These are phyloP conservation scores for Biscutella laevigata DNA, from an alignment of 441 rosid genomes.

Conservation along the genomic window DNA sequence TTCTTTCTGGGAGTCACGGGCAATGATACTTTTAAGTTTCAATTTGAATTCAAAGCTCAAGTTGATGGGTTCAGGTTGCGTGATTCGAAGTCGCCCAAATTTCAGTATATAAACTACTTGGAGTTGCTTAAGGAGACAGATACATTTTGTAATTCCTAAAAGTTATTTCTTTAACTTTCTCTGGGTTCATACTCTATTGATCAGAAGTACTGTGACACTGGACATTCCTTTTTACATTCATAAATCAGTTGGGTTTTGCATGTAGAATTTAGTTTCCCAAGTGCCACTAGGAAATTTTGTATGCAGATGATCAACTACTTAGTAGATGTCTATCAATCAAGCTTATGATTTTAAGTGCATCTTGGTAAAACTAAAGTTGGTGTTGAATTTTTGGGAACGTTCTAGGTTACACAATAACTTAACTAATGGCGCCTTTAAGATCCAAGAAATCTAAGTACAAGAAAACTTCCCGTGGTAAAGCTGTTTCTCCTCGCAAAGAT, in stretches of 20 bases:
- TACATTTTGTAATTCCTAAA: neutral
- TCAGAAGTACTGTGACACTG: constrained; percentile 14
- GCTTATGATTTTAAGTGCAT: neutral
- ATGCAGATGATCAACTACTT: constrained; percentile 2
- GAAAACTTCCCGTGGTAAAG: constrained; percentile 41
- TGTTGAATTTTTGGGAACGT: constrained; percentile 13
- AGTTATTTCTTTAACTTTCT: constrained; percentile 8
- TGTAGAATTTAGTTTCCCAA: constrained; percentile 6
- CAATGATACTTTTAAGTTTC: neutral
- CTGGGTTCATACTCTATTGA: constrained; percentile 2
- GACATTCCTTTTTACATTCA: neutral
- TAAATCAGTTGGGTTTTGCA: constrained; percentile 11
- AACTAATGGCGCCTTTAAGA: constrained; percentile 72
- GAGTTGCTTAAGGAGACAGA: constrained; percentile 10
- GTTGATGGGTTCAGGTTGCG: constrained; percentile 10
- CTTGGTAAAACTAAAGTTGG: constrained; percentile 1
- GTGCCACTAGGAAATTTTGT: neutral
- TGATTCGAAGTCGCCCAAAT: constrained; percentile 11
- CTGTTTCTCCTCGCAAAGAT: constrained; percentile 41
- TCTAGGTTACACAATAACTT: constrained; percentile 29
- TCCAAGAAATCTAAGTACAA: constrained; percentile 58
- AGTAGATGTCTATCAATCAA: neutral
- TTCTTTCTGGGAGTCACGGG: constrained; percentile 15
- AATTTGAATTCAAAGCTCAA: constrained; percentile 13
- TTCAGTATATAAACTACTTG: constrained; percentile 7